Evolutionary conservation across 805 yeast genomes (phyloP), one percentile per base, ranked within the genome.

Genomic region (Candida jianshihensis): DNA sequence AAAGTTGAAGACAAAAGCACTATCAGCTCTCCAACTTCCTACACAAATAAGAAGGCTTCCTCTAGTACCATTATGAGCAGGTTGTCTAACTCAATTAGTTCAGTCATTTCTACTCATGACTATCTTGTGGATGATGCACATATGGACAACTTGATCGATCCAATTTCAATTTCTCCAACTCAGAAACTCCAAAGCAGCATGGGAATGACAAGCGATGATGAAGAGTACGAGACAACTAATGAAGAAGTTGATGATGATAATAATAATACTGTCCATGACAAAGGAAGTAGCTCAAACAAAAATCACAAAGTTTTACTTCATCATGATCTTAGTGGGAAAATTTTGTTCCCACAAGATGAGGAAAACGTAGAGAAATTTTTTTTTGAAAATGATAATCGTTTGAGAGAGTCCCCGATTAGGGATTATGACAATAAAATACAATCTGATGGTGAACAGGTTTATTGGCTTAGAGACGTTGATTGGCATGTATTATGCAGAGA

Each of bases 401-500:
- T n/a, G n/a, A n/a, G n/a, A n/a, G n/a, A n/a, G n/a, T n/a, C n/a
- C n/a, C n/a, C n/a, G n/a, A n/a, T n/a, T n/a, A n/a, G n/a, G n/a
- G n/a, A n/a, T n/a, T n/a, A n/a, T n/a, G 49, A 29, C 26, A 44
- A 40, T 13, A 40, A 38, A 7, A 39, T 11, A 5, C n/a, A n/a
- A n/a, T 7, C 6, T 14, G 21, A 34, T n/a, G 44, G 30, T 6
- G 36, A 37, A n/a, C 19, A 14, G 22, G 15, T 21, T 12, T 43
- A 42, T 5, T 61, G 64, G 49, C 37, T 63, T 21, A 66, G 95
- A 24, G 86, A 78, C 38, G 79, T 85, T 36, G 96, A 88, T 49
- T 90, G 97, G 97, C 82, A 76, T 51, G 69, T 83, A 6, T 62
- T 90, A 50, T 86, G 97, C 53, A 71, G 90, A 25, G 94, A 87